Percentiles rank a stretch among this genome's conserved stretches.
Conservation (phyloP, 2,329 filamentous ascomycete genomes). For the Tolypocladium nubicola region DNA sequence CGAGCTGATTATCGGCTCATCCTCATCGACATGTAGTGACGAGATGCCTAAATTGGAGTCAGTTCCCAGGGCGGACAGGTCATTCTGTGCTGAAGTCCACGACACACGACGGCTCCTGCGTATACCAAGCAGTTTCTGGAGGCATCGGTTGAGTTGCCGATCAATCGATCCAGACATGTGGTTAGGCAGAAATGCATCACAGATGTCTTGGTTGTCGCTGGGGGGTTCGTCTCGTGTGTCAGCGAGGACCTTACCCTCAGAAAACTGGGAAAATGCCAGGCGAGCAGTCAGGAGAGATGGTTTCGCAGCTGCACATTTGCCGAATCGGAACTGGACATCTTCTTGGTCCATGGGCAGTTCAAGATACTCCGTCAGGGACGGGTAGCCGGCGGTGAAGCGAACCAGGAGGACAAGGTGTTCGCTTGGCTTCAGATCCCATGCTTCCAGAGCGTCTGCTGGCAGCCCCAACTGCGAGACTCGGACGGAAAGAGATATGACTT, state of each 20-base stretch:
- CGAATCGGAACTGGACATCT: conserved; percentile 49
- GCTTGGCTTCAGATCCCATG: conserved; percentile 58
- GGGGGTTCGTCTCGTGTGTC: neutral
- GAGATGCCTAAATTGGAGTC: too few relatives aligned
- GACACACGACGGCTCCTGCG: neutral
- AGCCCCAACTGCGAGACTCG: conserved; percentile 61
- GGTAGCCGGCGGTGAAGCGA: conserved; percentile 52
- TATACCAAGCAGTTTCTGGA: neutral
- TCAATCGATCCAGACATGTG: neutral
- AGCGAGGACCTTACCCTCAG: neutral
- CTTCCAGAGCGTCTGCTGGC: conserved; percentile 61
- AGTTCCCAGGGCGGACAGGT: neutral
- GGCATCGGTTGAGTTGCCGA: neutral
- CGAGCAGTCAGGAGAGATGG: conserved; percentile 47
- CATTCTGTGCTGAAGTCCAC: conserved; percentile 1
- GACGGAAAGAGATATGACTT: conserved; percentile 55
- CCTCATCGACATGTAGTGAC: neutral
- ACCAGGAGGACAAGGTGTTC: conserved; percentile 70
- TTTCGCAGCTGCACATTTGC: conserved; percentile 63
- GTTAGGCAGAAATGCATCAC: neutral
- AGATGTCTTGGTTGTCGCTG: conserved; percentile 5
- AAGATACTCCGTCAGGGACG: conserved; percentile 42
- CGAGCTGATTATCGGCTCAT: conserved; percentile 1
- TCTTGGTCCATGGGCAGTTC: conserved; percentile 23
- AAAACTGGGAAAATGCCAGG: conserved; percentile 35